Conservation (phyloP, 1,284 basidiomycete genomes). For the Ganoderma boninense region DNA sequence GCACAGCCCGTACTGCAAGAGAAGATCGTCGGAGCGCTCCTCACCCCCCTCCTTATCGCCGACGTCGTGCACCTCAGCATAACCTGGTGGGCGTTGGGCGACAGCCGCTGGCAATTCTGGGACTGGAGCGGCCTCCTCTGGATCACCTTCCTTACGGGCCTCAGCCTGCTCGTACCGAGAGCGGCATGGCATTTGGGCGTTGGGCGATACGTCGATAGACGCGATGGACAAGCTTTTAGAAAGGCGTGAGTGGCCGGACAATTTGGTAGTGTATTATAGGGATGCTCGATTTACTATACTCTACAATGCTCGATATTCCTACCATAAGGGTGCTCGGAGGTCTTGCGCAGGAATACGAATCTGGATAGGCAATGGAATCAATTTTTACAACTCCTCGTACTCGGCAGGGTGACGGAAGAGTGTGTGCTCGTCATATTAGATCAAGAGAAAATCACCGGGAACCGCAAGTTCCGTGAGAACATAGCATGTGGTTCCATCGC, state of each 20-base stretch:
- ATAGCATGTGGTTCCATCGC: slow-evolving; percentile 63
- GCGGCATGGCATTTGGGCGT: slow-evolving; percentile 77
- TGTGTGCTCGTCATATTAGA: slow-evolving; percentile 78
- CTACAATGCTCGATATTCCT: slow-evolving; percentile 28
- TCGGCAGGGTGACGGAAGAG: neutral
- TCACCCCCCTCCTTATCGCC: slow-evolving; percentile 73
- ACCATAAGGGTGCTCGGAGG: slow-evolving; percentile 21
- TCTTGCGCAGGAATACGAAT: slow-evolving; percentile 1
- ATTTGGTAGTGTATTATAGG: slow-evolving; percentile 11
- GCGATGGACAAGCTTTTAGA: slow-evolving; percentile 54
- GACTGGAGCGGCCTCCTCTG: slow-evolving; percentile 75
- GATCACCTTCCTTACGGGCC: slow-evolving; percentile 68
- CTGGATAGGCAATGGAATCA: slow-evolving; percentile 18
- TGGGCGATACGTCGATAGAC: slow-evolving; percentile 71
- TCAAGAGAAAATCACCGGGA: slow-evolving; percentile 74
- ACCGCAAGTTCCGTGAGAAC: slow-evolving; percentile 46
- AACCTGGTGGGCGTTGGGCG: slow-evolving; percentile 77
- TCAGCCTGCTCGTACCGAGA: slow-evolving; percentile 72
- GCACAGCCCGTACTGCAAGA: slow-evolving; percentile 70
- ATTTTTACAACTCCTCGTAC: neutral
- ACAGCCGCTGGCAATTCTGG: slow-evolving; percentile 64
- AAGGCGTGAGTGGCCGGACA: slow-evolving; percentile 29
- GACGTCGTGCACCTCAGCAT: slow-evolving; percentile 71
- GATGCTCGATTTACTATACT: slow-evolving; percentile 22
- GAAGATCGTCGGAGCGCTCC: slow-evolving; percentile 67